phyloP scores from a whole-genome alignment of 2,329 filamentous ascomycete species.

The Chaetomium olivaceum region DNA sequence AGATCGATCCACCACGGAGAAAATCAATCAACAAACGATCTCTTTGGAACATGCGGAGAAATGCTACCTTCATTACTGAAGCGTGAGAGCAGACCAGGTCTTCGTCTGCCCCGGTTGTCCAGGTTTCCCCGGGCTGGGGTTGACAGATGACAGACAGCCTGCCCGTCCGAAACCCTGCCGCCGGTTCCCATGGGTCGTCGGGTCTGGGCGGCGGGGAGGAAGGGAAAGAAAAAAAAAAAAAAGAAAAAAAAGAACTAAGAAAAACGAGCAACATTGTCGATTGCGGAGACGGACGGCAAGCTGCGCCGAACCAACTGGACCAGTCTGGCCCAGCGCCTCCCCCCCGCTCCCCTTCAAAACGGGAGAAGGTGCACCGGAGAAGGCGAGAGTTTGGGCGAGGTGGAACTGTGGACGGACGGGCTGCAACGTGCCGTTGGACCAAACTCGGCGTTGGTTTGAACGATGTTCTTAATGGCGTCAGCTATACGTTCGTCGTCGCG shows the following conservation, averaged over 20 bases:
- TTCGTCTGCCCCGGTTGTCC: neutral
- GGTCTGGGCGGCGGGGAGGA: neutral
- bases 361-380: slow-evolving; percentile 3
- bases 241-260: neutral
- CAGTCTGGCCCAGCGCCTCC: neutral
- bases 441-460: neutral
- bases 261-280: neutral
- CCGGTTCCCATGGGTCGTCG: neutral
- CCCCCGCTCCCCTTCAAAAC: neutral
- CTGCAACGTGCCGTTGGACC: slow-evolving; percentile 9
- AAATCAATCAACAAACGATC: neutral
- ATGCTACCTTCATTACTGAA: neutral
- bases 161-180: neutral
- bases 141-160: neutral
- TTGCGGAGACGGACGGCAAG: slow-evolving; percentile 17
- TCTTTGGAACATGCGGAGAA: neutral
- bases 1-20: neutral
- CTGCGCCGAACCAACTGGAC: too few species aligned
- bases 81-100: neutral
- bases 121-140: neutral
- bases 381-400: slow-evolving; percentile 14
- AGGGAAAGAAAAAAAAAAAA: neutral
- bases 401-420: slow-evolving; percentile 6
- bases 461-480: neutral
- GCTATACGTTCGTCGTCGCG: neutral